These are phyloP conservation scores for Pulveroboletus ravenelii DNA, from an alignment of 768 basidiomycete genomes.

Conservation along the genomic window DNA sequence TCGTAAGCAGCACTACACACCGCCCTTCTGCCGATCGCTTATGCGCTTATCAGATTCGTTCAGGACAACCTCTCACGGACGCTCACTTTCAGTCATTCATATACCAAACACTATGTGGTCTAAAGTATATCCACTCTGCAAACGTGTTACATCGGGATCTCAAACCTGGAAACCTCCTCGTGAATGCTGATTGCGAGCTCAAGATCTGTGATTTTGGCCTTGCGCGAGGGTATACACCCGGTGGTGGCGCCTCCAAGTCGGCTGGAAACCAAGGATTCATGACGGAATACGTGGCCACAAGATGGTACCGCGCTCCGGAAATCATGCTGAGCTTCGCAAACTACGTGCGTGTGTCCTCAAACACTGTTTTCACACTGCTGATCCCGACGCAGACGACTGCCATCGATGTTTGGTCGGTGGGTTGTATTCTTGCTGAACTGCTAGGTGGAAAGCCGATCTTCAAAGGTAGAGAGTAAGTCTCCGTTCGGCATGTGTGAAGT, in stretches of 20 bases:
- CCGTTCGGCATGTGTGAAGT: not conserved
- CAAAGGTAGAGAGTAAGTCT: slow-evolving; percentile 90
- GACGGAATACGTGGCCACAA: slow-evolving; percentile 99
- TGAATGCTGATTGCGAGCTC: slow-evolving; percentile 97
- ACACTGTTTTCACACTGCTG: slow-evolving; percentile 7
- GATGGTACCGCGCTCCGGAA: slow-evolving; percentile 98
- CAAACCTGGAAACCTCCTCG: slow-evolving; percentile 91
- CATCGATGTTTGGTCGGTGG: slow-evolving; percentile 96
- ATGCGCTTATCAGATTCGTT: slow-evolving; percentile 56
- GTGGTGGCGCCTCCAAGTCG: slow-evolving; percentile 64
- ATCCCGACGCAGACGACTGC: slow-evolving; percentile 60
- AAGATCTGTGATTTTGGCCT: slow-evolving; percentile 99
- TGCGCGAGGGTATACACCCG: slow-evolving; percentile 88
- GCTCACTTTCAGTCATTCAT: slow-evolving; percentile 95
- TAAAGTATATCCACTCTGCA: slow-evolving; percentile 97
- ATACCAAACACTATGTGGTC: slow-evolving; percentile 96
- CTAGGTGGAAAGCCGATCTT: slow-evolving; percentile 92
- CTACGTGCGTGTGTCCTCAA: slow-evolving; percentile 54
- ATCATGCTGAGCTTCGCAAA: slow-evolving; percentile 98
- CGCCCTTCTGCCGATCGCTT: not conserved
- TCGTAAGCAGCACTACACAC: slow-evolving; percentile 48
- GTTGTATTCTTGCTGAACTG: slow-evolving; percentile 91
- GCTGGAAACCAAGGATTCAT: slow-evolving; percentile 91
- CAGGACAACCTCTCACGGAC: slow-evolving; percentile 82
- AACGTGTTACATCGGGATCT: slow-evolving; percentile 97